A percentile compares a stretch with the other conserved stretches of the same genome.
These are phyloP conservation scores for barley (Hordeum vulgare) DNA, from an alignment of 176 grass and related monocot species.

Conservation along the genomic window MorexV3_pseudomolecules_assembly NC_058521.1:592303312-592303811, in stretches of 20 bases:
- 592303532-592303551: not conserved
- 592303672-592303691: conserved; percentile 95
- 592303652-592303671: conserved; percentile 87
- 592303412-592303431: not conserved
- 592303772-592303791: not conserved
- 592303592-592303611: not conserved
- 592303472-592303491: not conserved
- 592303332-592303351: not conserved
- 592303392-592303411: not conserved
- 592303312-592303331: conserved; percentile 23
- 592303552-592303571: not conserved
- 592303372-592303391: no score
- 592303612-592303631: conserved; percentile 28
- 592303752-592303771: not conserved
- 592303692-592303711: conserved; percentile 8
- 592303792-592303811: not conserved
- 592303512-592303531: conserved; percentile 5
- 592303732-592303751: not conserved
- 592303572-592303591: no score
- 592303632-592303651: conserved; percentile 65
- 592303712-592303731: not conserved
- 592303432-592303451: not conserved
- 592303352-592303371: not conserved
- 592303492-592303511: not conserved
- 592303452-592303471: not conserved